Evolutionary conservation across 768 basidiomycete species (phyloP).

Genomic region (Suillus clintonianus): DNA sequence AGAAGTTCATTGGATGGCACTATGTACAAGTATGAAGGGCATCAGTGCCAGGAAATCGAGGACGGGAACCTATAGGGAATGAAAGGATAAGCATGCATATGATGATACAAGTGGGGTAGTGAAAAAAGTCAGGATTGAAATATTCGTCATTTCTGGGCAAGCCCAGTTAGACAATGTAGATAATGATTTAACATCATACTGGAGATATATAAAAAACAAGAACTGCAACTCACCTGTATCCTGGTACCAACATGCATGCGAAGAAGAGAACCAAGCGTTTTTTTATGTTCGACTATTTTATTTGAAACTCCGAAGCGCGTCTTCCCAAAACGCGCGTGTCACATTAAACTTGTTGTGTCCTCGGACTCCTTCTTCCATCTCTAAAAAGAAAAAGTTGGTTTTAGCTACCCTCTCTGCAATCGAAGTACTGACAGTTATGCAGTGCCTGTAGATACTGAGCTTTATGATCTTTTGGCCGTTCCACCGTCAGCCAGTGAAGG

Average conservation of each 20-base stretch:
- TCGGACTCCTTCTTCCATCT: conserved; percentile 8
- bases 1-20: conserved; percentile 80
- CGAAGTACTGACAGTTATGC: conserved; percentile 17
- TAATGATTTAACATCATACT: conserved; percentile 66
- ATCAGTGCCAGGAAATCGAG: conserved; percentile 14
- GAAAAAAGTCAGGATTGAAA: conserved; percentile 22
- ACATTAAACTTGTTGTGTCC: not conserved
- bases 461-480: conserved; percentile 87
- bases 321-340: conserved; percentile 26
- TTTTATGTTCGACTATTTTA: conserved; percentile 8
- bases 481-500: conserved; percentile 70
- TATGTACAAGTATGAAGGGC: conserved; percentile 24
- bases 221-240: conserved; percentile 21
- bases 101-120: conserved; percentile 10
- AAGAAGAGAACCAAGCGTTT: not conserved
- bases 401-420: not conserved
- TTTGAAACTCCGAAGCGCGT: conserved; percentile 38
- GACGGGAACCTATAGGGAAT: conserved; percentile 16
- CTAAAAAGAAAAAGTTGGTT: conserved; percentile 25
- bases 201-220: conserved; percentile 6
- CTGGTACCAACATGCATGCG: not conserved
- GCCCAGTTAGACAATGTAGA: conserved; percentile 90
- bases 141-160: conserved; percentile 51
- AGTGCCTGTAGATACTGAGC: conserved; percentile 78
- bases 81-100: conserved; percentile 35